Evolutionary conservation across 805 yeast genomes (phyloP).

Genomic region (Brettanomyces bruxellensis): DNA sequence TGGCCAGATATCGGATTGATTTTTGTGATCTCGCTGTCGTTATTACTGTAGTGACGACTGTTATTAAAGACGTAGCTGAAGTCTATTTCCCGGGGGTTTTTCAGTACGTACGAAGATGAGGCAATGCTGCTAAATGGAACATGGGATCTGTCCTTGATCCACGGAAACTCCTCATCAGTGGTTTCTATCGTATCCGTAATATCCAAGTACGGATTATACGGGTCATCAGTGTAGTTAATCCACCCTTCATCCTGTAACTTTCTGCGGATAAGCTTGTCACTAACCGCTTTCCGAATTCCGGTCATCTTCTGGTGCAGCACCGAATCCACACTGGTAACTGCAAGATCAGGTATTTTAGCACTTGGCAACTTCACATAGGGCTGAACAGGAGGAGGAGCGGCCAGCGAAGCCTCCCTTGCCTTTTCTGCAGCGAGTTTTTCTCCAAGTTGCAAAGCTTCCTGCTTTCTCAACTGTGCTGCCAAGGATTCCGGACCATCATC

Average conservation of each 20-base stretch:
- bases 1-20: constrained; percentile 46
- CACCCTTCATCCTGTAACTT: constrained; percentile 63
- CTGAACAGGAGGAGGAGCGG: constrained; percentile 39
- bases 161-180: neutral
- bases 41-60: constrained; percentile 29
- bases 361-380: constrained; percentile 85
- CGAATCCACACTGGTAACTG: constrained; percentile 71
- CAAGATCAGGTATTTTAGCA: constrained; percentile 89
- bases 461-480: neutral
- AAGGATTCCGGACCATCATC: neutral
- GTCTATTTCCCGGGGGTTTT: constrained; percentile 47
- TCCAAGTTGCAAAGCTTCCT: neutral
- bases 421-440: neutral
- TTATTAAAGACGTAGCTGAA: constrained; percentile 35
- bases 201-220: constrained; percentile 72
- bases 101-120: constrained; percentile 55
- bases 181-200: constrained; percentile 44
- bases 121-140: constrained; percentile 78
- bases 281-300: constrained; percentile 74
- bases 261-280: constrained; percentile 69
- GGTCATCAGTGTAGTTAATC: constrained; percentile 81
- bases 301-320: constrained; percentile 67
- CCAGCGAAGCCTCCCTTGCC: neutral
- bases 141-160: constrained; percentile 45
- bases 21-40: constrained; percentile 18